phyloP scores from a whole-genome alignment of 2,329 filamentous ascomycete genomes.

The Sphaceloma murrayae region DNA sequence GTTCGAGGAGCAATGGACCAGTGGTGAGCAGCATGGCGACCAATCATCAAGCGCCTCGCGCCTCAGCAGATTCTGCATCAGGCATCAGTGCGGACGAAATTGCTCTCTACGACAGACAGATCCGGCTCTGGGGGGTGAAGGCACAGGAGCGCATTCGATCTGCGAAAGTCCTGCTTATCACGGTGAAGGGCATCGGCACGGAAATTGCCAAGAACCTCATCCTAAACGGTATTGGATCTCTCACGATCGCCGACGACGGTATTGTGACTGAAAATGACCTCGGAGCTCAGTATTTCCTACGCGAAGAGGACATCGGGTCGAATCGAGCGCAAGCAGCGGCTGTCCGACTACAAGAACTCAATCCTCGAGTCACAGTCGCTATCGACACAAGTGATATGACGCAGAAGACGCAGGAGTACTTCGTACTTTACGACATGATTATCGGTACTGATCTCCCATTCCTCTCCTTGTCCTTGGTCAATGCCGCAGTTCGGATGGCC shows the following conservation, averaged over 20 bases:
- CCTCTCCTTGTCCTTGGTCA: constrained; percentile 64
- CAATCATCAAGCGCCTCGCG: no score
- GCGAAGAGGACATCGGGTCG: constrained; percentile 60
- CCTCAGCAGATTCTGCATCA: constrained; percentile 2
- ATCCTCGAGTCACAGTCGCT: constrained; percentile 69
- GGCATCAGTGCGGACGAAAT: constrained; percentile 64
- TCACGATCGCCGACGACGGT: constrained; percentile 78
- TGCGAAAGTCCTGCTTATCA: constrained; percentile 82
- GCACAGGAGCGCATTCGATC: constrained; percentile 80
- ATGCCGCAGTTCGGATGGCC: constrained; percentile 72
- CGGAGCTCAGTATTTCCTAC: constrained; percentile 60
- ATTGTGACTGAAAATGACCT: constrained; percentile 68
- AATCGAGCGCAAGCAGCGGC: constrained; percentile 77
- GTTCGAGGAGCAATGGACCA: no score
- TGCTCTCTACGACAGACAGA: constrained; percentile 92
- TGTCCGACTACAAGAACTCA: constrained; percentile 71
- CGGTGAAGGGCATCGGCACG: constrained; percentile 76
- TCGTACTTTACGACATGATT: constrained; percentile 68
- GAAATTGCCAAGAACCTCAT: constrained; percentile 97
- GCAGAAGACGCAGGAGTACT: constrained; percentile 63
- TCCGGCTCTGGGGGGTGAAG: constrained; percentile 91
- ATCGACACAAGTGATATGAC: constrained; percentile 60
- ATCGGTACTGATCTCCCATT: constrained; percentile 85
- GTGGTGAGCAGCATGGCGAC: constrained; percentile 18
- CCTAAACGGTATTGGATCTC: constrained; percentile 78